A percentile compares a stretch with the other conserved stretches of the same genome.
Conservation (phyloP, 768 basidiomycete genomes). For the Xerocomellus chrysenteron region DNA sequence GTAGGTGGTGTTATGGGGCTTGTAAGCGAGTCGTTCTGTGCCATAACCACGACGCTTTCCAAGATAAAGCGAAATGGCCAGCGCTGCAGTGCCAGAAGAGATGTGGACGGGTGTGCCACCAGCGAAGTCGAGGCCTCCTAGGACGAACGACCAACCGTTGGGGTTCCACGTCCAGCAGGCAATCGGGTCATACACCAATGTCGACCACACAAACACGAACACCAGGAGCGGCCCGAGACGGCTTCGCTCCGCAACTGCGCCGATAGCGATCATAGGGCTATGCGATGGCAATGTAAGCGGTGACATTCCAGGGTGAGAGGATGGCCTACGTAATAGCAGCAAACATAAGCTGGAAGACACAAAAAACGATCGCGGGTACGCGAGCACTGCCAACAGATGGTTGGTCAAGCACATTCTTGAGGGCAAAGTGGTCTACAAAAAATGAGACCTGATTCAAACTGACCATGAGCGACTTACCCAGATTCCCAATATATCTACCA, state of each 20-base stretch:
- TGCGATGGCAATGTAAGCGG: conserved; percentile 14
- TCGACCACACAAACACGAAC: conserved; percentile 89
- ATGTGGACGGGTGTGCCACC: conserved; percentile 98
- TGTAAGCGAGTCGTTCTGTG: conserved; percentile 87
- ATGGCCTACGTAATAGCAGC: conserved; percentile 75
- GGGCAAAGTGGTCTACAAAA: conserved; percentile 70
- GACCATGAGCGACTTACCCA: conserved; percentile 49
- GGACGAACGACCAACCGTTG: conserved; percentile 69
- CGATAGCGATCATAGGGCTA: conserved; percentile 85
- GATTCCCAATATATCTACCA: conserved; percentile 76
- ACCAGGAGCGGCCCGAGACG: conserved; percentile 83
- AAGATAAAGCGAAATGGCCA: conserved; percentile 88
- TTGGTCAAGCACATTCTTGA: conserved; percentile 72
- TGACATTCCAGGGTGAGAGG: background rate
- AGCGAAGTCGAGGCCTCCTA: conserved; percentile 89
- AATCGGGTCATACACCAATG: conserved; percentile 89
- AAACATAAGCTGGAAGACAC: conserved; percentile 89
- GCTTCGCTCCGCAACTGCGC: conserved; percentile 88
- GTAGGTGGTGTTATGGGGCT: conserved; percentile 90
- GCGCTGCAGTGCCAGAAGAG: conserved; percentile 86
- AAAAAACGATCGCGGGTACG: conserved; percentile 75
- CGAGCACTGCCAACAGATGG: conserved; percentile 71
- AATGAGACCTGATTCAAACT: background rate
- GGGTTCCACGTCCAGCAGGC: conserved; percentile 97
- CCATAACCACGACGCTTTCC: conserved; percentile 92